Evolutionary conservation across 2,329 filamentous ascomycete species (phyloP), one percentile per base, ranked within the genome.

Genomic region (Claviceps sp.): DNA sequence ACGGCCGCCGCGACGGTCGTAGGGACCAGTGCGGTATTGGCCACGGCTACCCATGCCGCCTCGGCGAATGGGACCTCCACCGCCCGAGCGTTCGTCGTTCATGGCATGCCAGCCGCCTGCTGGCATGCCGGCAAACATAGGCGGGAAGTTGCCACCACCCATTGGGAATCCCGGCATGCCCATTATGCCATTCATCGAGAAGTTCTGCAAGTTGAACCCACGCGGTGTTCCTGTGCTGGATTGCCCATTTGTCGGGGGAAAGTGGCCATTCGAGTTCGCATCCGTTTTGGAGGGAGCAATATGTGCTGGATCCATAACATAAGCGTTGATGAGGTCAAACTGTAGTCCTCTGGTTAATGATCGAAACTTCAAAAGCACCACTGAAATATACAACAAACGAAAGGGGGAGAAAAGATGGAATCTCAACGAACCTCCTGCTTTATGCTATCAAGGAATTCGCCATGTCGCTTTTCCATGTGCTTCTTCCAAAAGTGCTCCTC

Each of bases 401-500:
- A 17, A 36, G n/a, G 4, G n/a, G 11, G 6, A 5, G 8, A 36
- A 46, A 17, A 20, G 13, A 14, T 6, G 2, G 20, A 20, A 36
- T 47, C 95, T 95, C 34, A 13, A 48, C 45, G 20, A 75, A 95
- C 90, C 72, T 96, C 91, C 64, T 85, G 82, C 65, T 84, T 85
- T 57, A 96, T 72, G 50, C 73, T 78, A 37, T 90, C 84, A 45
- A 86, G 77, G 86, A 90, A 98, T 50, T 97, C 91, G 0, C 79
- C 66, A 66, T 98, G 93, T 53, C 94, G 83, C 72, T 98, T 98
- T 69, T 97, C 91, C 16, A 97, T 84, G 62, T 98, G 93, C 74
- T 98, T 98, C 62, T 83, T 84, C 91, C 94, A 98, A 66, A 98
- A 98, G 60, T 91, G 82, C 44, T 95, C 86, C 53, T 93, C 93